Base-by-base conservation (phyloP, 352 stramenopile species). In the Globisporangium radiosum region DNA sequence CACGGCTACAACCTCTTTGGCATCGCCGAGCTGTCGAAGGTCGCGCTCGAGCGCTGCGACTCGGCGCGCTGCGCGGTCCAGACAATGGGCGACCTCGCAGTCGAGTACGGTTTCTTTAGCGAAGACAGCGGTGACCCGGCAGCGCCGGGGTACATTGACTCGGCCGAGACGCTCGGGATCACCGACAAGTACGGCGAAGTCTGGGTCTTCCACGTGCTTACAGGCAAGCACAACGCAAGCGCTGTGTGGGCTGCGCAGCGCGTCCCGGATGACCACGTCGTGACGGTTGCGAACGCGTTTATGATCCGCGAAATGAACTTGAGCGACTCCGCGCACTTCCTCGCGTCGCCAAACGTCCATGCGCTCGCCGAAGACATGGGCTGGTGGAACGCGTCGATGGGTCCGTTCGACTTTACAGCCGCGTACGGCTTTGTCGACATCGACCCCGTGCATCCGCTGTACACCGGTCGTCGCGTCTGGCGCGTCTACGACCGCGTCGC, bases 191-290 rank as follows among this genome's bases (percentile, higher is more conserved):
- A 82, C 17, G 79, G 78, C 14, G 91, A 98, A 62, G 82, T 88
- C 15, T 98, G 94, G 92, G 77, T 98, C 33, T 98, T 98, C 75
- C 93, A 98, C 66, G 86, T 98, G 2, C 66, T 98, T 48, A 94
- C 93, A 5, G 93, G 97, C 15, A 74, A 71, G 44, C 64, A 96
- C 47, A 94, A 96, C 33, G 62, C 80, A 10, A 83, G 78, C 33
- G 94, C 92, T 0, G 86, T 98, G 36, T 98, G 94, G 94, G 94
- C 86, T 0, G 95, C 95, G 1, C 90, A 98, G 74, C 85, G 88
- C 44, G 87, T 98, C 19, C 87, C 83, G 0, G 85, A 96, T 37
- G 81, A 93, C 50, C 85, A 97, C 60, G 78, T 98, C 53, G 85
- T 87, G 7, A 84, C 92, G 7, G 64, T 98, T 38, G 90, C 92